These are phyloP conservation scores for Blastocystis sp. DNA, from an alignment of 352 stramenopile genomes.

Conservation along the genomic window DNA sequence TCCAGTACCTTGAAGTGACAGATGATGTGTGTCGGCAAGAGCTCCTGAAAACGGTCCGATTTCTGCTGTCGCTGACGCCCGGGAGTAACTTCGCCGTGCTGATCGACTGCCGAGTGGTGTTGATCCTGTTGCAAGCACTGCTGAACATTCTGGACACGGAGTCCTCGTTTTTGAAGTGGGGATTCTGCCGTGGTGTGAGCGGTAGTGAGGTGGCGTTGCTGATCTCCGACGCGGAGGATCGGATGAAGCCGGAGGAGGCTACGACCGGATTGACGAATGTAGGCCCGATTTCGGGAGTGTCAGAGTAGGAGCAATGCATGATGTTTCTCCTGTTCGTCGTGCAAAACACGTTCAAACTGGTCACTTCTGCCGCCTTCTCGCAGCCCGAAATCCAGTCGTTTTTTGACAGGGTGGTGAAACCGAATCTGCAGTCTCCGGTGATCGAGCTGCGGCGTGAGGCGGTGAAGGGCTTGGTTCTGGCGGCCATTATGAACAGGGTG, in stretches of 20 bases:
- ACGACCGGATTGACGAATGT: neutral
- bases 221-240: slow-evolving; percentile 32
- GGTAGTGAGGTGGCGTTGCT: slow-evolving; percentile 39
- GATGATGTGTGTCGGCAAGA: slow-evolving; percentile 4
- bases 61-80: neutral
- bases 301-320: neutral
- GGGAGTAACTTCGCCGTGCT: neutral
- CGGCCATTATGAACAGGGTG: slow-evolving; percentile 33
- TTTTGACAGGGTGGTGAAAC: slow-evolving; percentile 34
- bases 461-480: neutral
- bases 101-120: neutral
- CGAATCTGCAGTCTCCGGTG: slow-evolving; percentile 3
- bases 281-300: neutral
- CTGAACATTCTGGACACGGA: slow-evolving; percentile 53
- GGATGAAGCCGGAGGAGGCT: neutral
- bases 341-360: slow-evolving; percentile 28
- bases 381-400: slow-evolving; percentile 1
- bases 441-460: slow-evolving; percentile 8
- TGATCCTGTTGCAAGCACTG: neutral
- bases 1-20: slow-evolving; percentile 39
- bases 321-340: neutral
- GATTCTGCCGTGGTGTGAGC: neutral
- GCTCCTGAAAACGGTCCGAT: slow-evolving; percentile 26
- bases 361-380: slow-evolving; percentile 30
- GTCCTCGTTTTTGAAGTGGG: slow-evolving; percentile 26